Conservation (phyloP, 495 filamentous ascomycete species). For the Lasiosphaeris hirsuta region DNA sequence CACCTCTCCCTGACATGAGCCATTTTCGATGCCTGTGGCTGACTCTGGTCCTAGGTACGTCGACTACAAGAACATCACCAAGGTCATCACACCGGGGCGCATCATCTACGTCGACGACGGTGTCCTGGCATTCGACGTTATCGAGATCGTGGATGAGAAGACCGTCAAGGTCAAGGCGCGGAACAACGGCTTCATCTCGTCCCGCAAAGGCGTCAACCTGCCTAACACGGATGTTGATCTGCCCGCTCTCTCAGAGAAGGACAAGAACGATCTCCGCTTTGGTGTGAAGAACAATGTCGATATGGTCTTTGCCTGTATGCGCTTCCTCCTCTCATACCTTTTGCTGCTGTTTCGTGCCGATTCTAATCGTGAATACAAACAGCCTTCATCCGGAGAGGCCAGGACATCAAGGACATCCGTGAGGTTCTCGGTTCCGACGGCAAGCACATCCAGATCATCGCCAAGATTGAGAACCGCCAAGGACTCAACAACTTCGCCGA, state of each 20-base stretch:
- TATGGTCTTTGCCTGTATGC: constrained; percentile 86
- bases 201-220: constrained; percentile 97
- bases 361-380: background rate
- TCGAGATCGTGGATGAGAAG: constrained; percentile 83
- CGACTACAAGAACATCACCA: constrained; percentile 99
- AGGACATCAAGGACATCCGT: constrained; percentile 89
- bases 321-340: too few species aligned
- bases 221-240: constrained; percentile 98
- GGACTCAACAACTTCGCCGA: constrained; percentile 97
- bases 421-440: constrained; percentile 89
- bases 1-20: background rate
- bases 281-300: constrained; percentile 97
- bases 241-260: constrained; percentile 96
- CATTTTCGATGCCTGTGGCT: constrained; percentile 4
- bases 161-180: constrained; percentile 78
- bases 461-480: constrained; percentile 99
- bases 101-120: constrained; percentile 98
- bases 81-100: constrained; percentile 88
- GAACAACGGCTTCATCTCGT: constrained; percentile 98
- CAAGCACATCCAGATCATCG: constrained; percentile 96
- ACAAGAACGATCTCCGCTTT: constrained; percentile 86
- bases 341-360: background rate
- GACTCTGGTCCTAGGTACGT: constrained; percentile 65
- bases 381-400: constrained; percentile 87
- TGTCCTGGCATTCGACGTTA: constrained; percentile 89